Evolutionary conservation across 495 filamentous ascomycete genomes (phyloP).

Genomic region (Penicillium nucicola): DNA sequence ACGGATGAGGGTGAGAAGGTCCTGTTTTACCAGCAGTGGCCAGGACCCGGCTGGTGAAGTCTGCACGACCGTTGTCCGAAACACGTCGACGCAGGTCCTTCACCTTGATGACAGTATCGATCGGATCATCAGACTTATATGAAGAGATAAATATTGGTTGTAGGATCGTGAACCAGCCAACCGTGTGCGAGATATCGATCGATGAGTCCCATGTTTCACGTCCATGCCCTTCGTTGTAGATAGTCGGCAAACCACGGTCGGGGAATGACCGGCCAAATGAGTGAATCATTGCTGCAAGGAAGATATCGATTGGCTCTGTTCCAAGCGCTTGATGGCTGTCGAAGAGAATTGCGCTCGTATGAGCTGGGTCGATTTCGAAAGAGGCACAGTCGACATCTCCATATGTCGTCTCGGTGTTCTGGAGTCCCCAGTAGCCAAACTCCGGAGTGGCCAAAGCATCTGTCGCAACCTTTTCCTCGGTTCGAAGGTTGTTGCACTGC

Average conservation of each 20-base stretch:
- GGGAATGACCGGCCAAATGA: slow-evolving; percentile 48
- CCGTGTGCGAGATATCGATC: slow-evolving; percentile 56
- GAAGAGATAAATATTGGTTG: slow-evolving; percentile 41
- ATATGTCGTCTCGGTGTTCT: slow-evolving; percentile 41
- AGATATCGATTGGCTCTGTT: slow-evolving; percentile 53
- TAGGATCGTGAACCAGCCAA: slow-evolving; percentile 62
- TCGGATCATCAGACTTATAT: slow-evolving; percentile 22
- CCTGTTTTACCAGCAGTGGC: slow-evolving; percentile 35
- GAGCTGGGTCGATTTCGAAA: slow-evolving; percentile 44
- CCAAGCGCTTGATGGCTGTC: slow-evolving; percentile 44
- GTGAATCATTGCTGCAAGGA: slow-evolving; percentile 49
- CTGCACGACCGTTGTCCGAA: slow-evolving; percentile 47
- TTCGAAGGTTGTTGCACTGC: slow-evolving; percentile 24
- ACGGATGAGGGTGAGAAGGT: slow-evolving; percentile 51
- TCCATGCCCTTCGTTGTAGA: slow-evolving; percentile 57
- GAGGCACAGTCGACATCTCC: slow-evolving; percentile 44
- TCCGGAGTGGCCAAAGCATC: slow-evolving; percentile 27
- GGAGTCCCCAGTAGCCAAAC: slow-evolving; percentile 52
- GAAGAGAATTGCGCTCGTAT: slow-evolving; percentile 41
- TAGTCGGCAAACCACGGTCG: slow-evolving; percentile 51
- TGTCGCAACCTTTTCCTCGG: slow-evolving; percentile 25
- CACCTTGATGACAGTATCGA: slow-evolving; percentile 40
- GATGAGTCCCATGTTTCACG: slow-evolving; percentile 48
- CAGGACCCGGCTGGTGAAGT: slow-evolving; percentile 50
- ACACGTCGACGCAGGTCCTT: slow-evolving; percentile 46